A percentile compares a stretch with the other conserved stretches of the same genome.
Conservation (phyloP, 192 early-diverging fungal species). For the Linnemannia exigua region DNA sequence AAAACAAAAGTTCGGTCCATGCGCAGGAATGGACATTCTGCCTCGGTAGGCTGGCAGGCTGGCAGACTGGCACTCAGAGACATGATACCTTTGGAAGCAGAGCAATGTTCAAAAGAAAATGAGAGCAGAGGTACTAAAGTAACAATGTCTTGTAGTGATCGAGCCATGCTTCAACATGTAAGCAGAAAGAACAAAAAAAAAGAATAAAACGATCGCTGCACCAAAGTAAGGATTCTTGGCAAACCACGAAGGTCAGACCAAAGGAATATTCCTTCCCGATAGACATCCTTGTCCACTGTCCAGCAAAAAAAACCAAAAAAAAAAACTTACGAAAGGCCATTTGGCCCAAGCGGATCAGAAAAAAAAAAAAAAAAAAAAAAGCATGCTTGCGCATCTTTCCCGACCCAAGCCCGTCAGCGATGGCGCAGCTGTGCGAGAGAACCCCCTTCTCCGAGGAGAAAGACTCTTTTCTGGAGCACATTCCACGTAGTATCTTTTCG, state of each 20-base stretch:
- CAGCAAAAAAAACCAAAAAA: neutral
- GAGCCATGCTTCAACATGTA: neutral
- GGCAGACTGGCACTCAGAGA: conserved; percentile 6
- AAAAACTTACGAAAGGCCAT: no score
- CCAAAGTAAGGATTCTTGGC: neutral
- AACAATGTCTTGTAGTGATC: neutral
- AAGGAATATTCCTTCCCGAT: neutral
- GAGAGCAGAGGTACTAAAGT: neutral
- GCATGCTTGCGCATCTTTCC: neutral
- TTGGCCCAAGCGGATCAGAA: neutral
- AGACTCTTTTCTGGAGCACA: neutral
- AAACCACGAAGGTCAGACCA: neutral
- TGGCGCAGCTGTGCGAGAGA: neutral
- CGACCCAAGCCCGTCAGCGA: neutral
- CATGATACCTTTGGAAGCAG: no score
- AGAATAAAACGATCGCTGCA: neutral
- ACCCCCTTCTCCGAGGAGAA: neutral
- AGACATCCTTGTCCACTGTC: neutral
- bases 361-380: no score
- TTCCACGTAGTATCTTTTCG: no score
- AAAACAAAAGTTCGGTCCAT: neutral
- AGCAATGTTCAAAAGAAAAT: neutral
- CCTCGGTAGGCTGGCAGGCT: neutral
- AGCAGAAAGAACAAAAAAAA: neutral
- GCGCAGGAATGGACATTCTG: neutral